Percentiles rank a stretch among this genome's conserved stretches.
Conservation (phyloP, 495 filamentous ascomycete species). For the Sphaerosporella brunnea region DNA sequence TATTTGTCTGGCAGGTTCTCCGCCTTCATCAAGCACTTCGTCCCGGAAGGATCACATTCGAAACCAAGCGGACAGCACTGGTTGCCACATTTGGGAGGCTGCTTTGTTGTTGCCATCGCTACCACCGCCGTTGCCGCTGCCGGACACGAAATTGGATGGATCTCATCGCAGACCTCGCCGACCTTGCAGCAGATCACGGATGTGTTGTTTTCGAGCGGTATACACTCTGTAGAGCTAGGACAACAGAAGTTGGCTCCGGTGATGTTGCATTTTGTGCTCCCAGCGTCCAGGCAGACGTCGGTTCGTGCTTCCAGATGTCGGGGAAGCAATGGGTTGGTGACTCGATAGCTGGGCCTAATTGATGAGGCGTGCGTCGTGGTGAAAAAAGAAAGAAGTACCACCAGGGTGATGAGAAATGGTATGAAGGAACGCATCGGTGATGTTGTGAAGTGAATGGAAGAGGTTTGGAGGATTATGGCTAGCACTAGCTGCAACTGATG, state of each 20-base stretch:
- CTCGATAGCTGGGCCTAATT: too few relatives aligned
- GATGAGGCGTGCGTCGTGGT: background rate
- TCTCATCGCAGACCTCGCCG: constrained; percentile 20
- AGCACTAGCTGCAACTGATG: too few relatives aligned
- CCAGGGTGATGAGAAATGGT: background rate
- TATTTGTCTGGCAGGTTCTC: constrained; percentile 18
- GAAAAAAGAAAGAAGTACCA: background rate
- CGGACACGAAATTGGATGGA: constrained; percentile 16
- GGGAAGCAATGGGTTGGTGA: too few relatives aligned
- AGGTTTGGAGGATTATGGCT: background rate
- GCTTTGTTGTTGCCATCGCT: too few relatives aligned
- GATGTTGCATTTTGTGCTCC: constrained; percentile 7
- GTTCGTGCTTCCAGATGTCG: constrained; percentile 3
- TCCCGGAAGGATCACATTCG: constrained; percentile 10
- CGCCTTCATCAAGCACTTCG: constrained; percentile 15
- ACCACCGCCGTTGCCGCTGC: background rate
- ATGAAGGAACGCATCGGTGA: background rate
- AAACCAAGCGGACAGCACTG: constrained; percentile 22
- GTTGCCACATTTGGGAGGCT: constrained; percentile 5
- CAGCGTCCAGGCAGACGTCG: background rate
- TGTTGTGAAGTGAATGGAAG: constrained; percentile 7
- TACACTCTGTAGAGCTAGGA: constrained; percentile 17
- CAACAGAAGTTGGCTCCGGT: constrained; percentile 14
- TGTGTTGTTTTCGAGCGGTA: constrained; percentile 16
- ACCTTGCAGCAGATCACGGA: constrained; percentile 20